Conservation (phyloP, 1,284 basidiomycete genomes). For the Pseudozyma flocculosa region DNA sequence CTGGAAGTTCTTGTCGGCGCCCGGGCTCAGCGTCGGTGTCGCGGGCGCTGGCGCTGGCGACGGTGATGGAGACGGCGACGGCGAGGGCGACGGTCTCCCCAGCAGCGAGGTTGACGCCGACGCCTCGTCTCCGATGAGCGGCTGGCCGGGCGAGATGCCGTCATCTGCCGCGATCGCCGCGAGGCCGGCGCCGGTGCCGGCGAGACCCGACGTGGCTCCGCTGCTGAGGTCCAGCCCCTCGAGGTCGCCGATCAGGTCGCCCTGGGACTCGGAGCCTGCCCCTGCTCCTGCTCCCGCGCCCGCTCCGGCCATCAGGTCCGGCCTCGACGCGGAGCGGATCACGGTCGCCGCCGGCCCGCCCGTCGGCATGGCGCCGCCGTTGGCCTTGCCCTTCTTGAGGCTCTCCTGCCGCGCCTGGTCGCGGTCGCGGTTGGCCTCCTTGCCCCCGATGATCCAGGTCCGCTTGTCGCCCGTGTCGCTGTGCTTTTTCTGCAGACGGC, state of each 20-base stretch:
- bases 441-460: conserved; percentile 92
- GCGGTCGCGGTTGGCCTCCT: conserved; percentile 80
- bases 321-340: conserved; percentile 23
- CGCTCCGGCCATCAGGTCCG: conserved; percentile 5
- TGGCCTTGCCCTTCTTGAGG: conserved; percentile 58
- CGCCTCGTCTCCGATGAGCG: not conserved
- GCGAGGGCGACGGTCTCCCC: not conserved
- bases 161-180: too few relatives aligned
- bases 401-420: conserved; percentile 65
- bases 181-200: not conserved
- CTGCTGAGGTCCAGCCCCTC: conserved; percentile 75
- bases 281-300: not conserved
- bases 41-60: conserved; percentile 21
- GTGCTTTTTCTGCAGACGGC: conserved; percentile 80
- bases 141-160: not conserved
- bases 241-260: conserved; percentile 73
- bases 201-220: conserved; percentile 52
- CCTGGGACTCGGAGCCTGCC: conserved; percentile 27
- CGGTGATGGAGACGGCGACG: not conserved
- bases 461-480: conserved; percentile 78
- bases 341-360: conserved; percentile 31
- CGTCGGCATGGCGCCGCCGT: conserved; percentile 50
- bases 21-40: conserved; percentile 44
- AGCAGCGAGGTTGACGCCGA: not conserved
- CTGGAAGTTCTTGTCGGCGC: conserved; percentile 72